A percentile compares a stretch with the other conserved stretches of the same genome.
These are phyloP conservation scores for Teratosphaeria viscida DNA, from an alignment of 2,329 filamentous ascomycete genomes.

Conservation along the genomic window DNA sequence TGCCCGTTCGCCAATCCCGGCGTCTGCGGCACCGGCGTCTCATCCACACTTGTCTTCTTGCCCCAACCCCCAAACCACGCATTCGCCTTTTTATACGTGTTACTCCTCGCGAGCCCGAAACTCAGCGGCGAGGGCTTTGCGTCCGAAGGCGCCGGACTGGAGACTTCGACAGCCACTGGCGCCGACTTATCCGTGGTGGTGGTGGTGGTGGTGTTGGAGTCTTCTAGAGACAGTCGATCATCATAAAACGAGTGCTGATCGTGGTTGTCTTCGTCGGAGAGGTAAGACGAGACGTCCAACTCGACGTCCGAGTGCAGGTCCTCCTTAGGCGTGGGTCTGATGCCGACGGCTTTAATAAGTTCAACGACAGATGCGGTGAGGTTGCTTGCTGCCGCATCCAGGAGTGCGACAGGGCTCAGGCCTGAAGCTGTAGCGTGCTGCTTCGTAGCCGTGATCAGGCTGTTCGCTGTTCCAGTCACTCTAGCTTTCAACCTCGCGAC, in stretches of 20 bases:
- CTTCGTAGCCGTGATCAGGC: constrained; percentile 86
- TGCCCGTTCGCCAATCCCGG: neutral
- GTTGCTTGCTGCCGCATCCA: constrained; percentile 89
- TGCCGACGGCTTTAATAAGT: constrained; percentile 72
- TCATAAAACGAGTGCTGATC: constrained; percentile 8
- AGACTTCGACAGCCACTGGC: neutral
- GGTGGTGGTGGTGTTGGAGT: neutral
- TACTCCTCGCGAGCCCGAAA: constrained; percentile 4
- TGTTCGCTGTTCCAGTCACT: constrained; percentile 89
- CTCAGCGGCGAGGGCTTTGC: constrained; percentile 5
- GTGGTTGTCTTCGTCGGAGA: neutral
- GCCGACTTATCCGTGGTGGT: neutral
- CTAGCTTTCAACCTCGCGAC: constrained; percentile 54
- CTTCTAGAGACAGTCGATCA: constrained; percentile 4
- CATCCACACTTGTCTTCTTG: constrained; percentile 6
- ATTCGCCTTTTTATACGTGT: constrained; percentile 5
- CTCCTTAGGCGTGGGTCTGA: constrained; percentile 38
- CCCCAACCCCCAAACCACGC: constrained; percentile 10
- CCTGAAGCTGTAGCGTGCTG: constrained; percentile 77
- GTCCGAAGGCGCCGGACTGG: neutral
- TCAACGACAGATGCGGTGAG: constrained; percentile 79
- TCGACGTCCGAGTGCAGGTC: constrained; percentile 6
- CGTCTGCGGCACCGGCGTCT: neutral
- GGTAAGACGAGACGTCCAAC: neutral
- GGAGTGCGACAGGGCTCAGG: constrained; percentile 80